Conservation (phyloP, 1,284 basidiomycete species). For the Ceratobasidium sp. region DNA sequence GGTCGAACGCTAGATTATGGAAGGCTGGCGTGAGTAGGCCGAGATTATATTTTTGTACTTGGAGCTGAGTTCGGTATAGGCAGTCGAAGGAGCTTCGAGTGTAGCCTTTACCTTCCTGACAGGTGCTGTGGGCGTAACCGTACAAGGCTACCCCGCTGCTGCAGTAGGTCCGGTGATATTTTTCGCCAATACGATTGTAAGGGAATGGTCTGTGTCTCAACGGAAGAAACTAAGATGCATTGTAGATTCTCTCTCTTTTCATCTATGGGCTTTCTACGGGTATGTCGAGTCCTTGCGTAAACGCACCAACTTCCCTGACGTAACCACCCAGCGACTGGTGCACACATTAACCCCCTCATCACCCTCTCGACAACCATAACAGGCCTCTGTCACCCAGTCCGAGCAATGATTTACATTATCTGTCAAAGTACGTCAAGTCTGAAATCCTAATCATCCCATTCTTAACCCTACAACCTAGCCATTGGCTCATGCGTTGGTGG, state of each 20-base stretch:
- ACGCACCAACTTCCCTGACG: neutral
- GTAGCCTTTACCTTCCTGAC: conserved; percentile 38
- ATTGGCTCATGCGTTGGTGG: conserved; percentile 38
- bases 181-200: conserved; percentile 37
- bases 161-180: conserved; percentile 38
- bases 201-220: neutral
- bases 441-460: neutral
- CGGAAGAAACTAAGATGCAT: neutral
- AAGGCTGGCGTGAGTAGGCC: conserved; percentile 37
- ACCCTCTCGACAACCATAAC: conserved; percentile 39
- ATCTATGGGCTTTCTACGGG: conserved; percentile 40
- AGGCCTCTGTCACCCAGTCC: conserved; percentile 38
- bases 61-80: conserved; percentile 8
- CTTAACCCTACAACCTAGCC: conserved; percentile 5
- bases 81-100: conserved; percentile 36
- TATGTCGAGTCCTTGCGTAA: neutral
- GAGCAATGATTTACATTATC: conserved; percentile 39
- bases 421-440: conserved; percentile 34
- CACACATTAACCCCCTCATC: conserved; percentile 40
- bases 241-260: conserved; percentile 38
- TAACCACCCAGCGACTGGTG: conserved; percentile 37
- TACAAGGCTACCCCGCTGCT: conserved; percentile 35
- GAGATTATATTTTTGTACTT: neutral
- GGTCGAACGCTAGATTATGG: conserved; percentile 38
- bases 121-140: conserved; percentile 38